A percentile compares a stretch with the other conserved stretches of the same genome.
These are phyloP conservation scores for Sporothrix phasma DNA, from an alignment of 2,329 filamentous ascomycete genomes.

Conservation along the genomic window DNA sequence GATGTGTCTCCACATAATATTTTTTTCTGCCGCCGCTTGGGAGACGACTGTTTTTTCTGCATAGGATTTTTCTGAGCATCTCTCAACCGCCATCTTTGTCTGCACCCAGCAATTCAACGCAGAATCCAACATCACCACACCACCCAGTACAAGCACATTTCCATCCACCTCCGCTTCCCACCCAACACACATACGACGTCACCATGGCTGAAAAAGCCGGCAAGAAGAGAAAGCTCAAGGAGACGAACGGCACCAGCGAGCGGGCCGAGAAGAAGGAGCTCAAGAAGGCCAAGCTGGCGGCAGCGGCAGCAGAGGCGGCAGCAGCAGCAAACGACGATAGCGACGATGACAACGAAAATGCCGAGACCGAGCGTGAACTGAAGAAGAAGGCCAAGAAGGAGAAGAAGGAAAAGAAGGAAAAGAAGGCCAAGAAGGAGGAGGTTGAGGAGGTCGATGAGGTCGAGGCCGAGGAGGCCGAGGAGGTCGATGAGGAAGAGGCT, in stretches of 20 bases:
- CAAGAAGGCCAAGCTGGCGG: conserved; percentile 17
- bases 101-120: too few species aligned
- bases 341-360: conserved; percentile 14
- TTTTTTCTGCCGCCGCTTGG: conserved; percentile 6
- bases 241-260: conserved; percentile 18
- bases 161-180: background rate
- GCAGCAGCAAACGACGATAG: background rate
- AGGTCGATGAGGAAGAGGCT: conserved; percentile 14
- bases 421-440: background rate
- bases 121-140: too few species aligned
- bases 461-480: background rate
- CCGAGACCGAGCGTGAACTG: conserved; percentile 1
- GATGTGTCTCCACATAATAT: background rate
- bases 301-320: background rate
- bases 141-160: too few species aligned
- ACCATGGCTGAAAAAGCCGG: conserved; percentile 21
- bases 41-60: background rate
- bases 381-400: conserved; percentile 19
- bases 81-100: too few species aligned
- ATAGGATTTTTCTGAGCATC: background rate
- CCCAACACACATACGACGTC: background rate
- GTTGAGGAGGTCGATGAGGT: conserved; percentile 20
- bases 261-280: conserved; percentile 20
- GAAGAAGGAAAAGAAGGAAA: conserved; percentile 16
- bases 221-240: conserved; percentile 31